Evolutionary conservation across 164 flowering plant genomes (phyloP), one percentile per base, ranked within the genome.

Genomic region (Protea cynaroides): DNA sequence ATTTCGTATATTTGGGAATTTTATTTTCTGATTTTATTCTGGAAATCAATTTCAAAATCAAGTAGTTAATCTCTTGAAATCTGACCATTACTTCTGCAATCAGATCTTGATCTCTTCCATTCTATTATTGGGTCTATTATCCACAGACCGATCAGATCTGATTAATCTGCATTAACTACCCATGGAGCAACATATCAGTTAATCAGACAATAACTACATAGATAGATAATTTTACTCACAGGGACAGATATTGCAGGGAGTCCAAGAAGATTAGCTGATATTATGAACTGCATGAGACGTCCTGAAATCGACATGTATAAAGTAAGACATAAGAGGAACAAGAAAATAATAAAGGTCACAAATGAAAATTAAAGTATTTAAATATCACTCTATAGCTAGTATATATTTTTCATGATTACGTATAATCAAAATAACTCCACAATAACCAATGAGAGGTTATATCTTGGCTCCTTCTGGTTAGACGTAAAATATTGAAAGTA

Each of bases 181-280:
- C 34, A 29, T 29, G 34, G 34, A 49, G 17, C 17, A 18, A 49
- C 52, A 52, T 22, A 55, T 24, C 29, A 55, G 18, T 15, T 23
- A 12, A 21, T 22, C 15, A 23, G 34, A 55, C 25, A 55, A 10
- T 23, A 55, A 55, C 36, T 24, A 65, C 13, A 36, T 57, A 23
- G 24, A 54, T 56, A 62, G 58, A 57, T 51, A 17, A 18, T n/a
- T 69, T 37, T 49, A 79, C 93, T 70, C 71, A 93, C 96, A 19
- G 98, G 98, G 57, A 94, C 84, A 66, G 96, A 74, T 44, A 89
- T 91, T 63, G 98, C 97, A 25, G 98, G 97, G 61, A 94, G 76
- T 55, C 98, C 98, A 70, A 94, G 91, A 75, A 94, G 91, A 78
- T 94, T 91, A 68, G 80, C 87, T 11, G 92, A 79, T 64, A 79